These are phyloP conservation scores for Nemophila menziesii DNA, from an alignment of 257 asterid genomes.

Conservation along the genomic window DNA sequence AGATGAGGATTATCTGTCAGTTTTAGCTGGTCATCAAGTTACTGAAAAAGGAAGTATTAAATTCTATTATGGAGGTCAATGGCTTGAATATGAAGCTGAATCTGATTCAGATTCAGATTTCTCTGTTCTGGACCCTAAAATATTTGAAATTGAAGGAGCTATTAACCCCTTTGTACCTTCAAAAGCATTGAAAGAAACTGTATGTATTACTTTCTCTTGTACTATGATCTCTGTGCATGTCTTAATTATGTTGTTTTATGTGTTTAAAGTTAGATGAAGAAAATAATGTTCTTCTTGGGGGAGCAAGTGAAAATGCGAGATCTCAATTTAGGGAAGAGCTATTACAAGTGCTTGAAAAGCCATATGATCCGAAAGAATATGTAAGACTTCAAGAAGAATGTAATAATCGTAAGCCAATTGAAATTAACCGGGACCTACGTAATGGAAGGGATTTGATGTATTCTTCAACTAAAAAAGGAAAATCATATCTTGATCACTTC, in stretches of 20 bases:
- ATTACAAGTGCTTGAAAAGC: constrained; percentile 15
- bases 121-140: not conserved
- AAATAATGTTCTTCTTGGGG: not conserved
- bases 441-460: constrained; percentile 5
- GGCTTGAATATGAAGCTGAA: not conserved
- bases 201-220: constrained; percentile 7
- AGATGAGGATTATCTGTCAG: not conserved
- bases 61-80: not conserved
- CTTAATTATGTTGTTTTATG: not conserved
- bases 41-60: not conserved
- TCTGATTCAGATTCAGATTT: not conserved
- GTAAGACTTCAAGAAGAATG: constrained; percentile 20
- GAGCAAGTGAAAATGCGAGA: constrained; percentile 2
- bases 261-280: constrained; percentile 22
- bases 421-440: constrained; percentile 4
- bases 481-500: constrained; percentile 18
- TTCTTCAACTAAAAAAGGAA: constrained; percentile 11
- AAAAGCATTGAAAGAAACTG: constrained; percentile 5
- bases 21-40: not conserved
- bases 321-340: constrained; percentile 19
- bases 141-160: not conserved
- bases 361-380: constrained; percentile 27
- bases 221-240: not conserved
- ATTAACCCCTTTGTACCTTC: constrained; percentile 15
- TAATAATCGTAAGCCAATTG: constrained; percentile 5